Base-by-base conservation (phyloP, 352 stramenopile species). In the Phytophthora pseudosyringae region DNA sequence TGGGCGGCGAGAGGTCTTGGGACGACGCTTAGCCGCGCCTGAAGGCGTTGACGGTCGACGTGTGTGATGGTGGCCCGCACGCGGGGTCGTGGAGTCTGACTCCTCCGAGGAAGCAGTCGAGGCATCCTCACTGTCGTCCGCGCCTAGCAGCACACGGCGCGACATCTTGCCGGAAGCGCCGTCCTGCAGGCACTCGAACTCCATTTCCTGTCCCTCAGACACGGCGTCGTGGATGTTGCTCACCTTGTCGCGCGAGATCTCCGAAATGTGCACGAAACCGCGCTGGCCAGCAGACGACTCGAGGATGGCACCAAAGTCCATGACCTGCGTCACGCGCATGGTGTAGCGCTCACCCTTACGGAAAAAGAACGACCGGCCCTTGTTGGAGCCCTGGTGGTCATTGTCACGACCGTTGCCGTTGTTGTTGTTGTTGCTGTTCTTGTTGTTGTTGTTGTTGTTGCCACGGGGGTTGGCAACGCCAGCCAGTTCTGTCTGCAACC, bases 251-350 rank as follows among this genome's bases (percentile, higher is more conserved):
- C 78, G 68, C 3, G 87, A 71, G n/a, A 98, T 70, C 70, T 99
- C 92, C 32, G 90, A 97, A 51, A 99, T 92, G 82, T 99, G 97
- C 31, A 99, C 83, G 36, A 99, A 91, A 38, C 89, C 97, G 31
- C 96, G 87, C 53, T 98, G 85, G 26, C 79, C 75, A 33, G 93
- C 64, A 28, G 92, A 61, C 21, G 82, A 77, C 64, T 94, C 82
- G 43, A 99, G 83, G 48, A 98, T 88, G 16, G 91, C 93, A 29
- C 97, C 97, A 73, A 98, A 99, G 69, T 99, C 96, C 73, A 98
- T 94, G 9, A 99, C 65, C 51, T 98, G 89, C 25, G 86, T 89
- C 50, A 99, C 92, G 16, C 84, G 94, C 57, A 97, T 98, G 56
- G 88, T 88, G 73, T 98, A 97, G 40, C 89, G 84, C 31, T 92